These are phyloP conservation scores for Tuber melanosporum DNA, from an alignment of 495 filamentous ascomycete genomes.

Conservation along the genomic window DNA sequence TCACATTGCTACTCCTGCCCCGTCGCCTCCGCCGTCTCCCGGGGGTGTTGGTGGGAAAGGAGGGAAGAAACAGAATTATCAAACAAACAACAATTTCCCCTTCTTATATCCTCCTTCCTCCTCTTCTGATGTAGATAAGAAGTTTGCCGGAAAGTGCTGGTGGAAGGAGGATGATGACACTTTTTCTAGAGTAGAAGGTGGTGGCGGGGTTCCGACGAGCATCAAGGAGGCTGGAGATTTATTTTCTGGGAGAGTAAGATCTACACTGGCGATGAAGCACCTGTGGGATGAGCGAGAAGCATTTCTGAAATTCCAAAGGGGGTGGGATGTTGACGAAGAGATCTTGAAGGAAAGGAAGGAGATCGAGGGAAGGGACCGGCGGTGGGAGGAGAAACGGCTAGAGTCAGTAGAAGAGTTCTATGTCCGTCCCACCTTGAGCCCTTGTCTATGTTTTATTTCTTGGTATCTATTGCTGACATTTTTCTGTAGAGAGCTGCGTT, in stretches of 20 bases:
- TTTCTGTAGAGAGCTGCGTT: conserved; percentile 58
- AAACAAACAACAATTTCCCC: conserved; percentile 97
- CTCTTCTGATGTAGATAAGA: conserved; percentile 3
- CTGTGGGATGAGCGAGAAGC: conserved; percentile 88
- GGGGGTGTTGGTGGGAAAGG: conserved; percentile 81
- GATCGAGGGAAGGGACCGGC: conserved; percentile 44
- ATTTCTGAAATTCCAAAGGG: conserved; percentile 84
- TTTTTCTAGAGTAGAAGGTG: conserved; percentile 56
- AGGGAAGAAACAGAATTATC: conserved; percentile 97
- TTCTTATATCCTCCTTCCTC: conserved; percentile 80
- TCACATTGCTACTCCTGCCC: conserved; percentile 93
- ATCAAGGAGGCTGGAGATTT: conserved; percentile 93
- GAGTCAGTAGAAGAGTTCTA: conserved; percentile 77
- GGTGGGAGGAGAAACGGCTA: conserved; percentile 53
- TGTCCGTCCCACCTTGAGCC: conserved; percentile 50
- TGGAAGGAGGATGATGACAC: conserved; percentile 67
- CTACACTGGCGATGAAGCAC: conserved; percentile 83
- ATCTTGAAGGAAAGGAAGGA: conserved; percentile 39
- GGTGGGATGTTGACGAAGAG: conserved; percentile 59
- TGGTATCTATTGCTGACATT: conserved; percentile 32
- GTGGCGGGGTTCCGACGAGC: conserved; percentile 61
- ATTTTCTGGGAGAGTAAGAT: conserved; percentile 80
- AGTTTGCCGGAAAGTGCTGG: conserved; percentile 62
- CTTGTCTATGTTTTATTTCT: neutral
- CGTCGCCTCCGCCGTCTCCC: conserved; percentile 93